Evolutionary conservation across 805 yeast genomes (phyloP), one percentile per base, ranked within the genome.

Genomic region (Yarrowia keelungensis): DNA sequence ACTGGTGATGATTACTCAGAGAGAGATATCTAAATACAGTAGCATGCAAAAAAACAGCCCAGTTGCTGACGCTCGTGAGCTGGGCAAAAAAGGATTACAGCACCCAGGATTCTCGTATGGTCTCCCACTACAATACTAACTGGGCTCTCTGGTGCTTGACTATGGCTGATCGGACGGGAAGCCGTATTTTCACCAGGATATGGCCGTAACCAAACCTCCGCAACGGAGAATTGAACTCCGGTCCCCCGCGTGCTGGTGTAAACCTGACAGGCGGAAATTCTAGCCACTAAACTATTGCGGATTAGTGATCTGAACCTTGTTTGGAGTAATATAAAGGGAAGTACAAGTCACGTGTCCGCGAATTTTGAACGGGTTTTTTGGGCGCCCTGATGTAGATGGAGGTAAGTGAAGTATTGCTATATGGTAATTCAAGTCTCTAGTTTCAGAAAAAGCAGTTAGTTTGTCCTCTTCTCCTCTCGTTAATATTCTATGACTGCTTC

Each of bases 261-360:
- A 10, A 41, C 38, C 71, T 76, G 79, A 76, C 79, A 76, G 78
- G 78, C 79, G 79, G 78, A 73, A 73, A 76, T 76, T 76, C 79
- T 76, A 75, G 78, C 79, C 79, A 77, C 78, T 77, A 76, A 76
- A 76, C 79, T 76, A 76, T 76, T 75, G 54, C 67, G 67, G 67
- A 62, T 35, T 5, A 3, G n/a, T n/a, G n/a, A 16, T 22, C 9
- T 12, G 11, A 53, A 54, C 46, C 9, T 54, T 41, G 22, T 39
- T 39, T 39, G 36, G 32, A 16, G 1, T 4, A 12, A 36, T 38
- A 53, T 5, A 19, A 2, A 0, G 16, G 2, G 35, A 38, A 0
- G 10, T 7, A 2, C 1, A 39, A 8, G 22, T 39, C 59, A 53
- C 62, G 62, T 56, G 46, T 15, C 62, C 3, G 32, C 19, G 19